Evolutionary conservation across 2,329 filamentous ascomycete genomes (phyloP), one percentile per base, ranked within the genome.

Genomic region (Pestalotiopsis sp.): DNA sequence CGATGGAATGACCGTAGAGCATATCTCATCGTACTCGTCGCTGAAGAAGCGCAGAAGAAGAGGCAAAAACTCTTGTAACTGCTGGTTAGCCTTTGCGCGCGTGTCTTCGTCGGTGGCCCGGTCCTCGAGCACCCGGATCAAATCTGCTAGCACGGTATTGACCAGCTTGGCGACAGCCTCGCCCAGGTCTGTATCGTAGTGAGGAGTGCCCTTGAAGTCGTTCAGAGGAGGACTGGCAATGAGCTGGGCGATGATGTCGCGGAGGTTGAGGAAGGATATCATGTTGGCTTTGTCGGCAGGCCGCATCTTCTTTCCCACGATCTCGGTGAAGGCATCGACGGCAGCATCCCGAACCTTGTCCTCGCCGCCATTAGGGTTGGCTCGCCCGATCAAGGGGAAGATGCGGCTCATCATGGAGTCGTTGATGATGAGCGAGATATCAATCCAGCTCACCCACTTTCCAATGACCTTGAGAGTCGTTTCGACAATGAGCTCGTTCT

Each of bases 371-470:
- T 86, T 81, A 72, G 86, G 77, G 78, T 90, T 87, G 77, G 90
- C 85, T 80, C 91, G 92, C n/a, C 93, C 93, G 68, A 97, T 92
- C 72, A 98, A 89, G 72, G 96, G 92, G 76, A 98, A 91, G 69
- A 99, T 86, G 63, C 94, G 87, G 77, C 88, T 90, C 75, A 98
- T 89, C 87, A 97, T 96, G 67, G 91, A 89, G 78, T 95, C 90
- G 80, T 97, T 97, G 75, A 99, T 93, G 59, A 99, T 91, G 68
- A 99, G 85, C 65, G 92, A 93, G 75, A 99, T 98, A 78, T 98
- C 96, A 76, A 97, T 97, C 96, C 96, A 99, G 86, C 94, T 97
- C 70, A 97, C 94, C 95, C 96, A 99, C 79, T 95, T 96, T 49
- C 94, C 94, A 72, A 99, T 90, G n/a, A 94, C 92, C 81, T 92